Base-by-base conservation (phyloP, 2,329 filamentous ascomycete species). In the Hysterium pulicare region DNA sequence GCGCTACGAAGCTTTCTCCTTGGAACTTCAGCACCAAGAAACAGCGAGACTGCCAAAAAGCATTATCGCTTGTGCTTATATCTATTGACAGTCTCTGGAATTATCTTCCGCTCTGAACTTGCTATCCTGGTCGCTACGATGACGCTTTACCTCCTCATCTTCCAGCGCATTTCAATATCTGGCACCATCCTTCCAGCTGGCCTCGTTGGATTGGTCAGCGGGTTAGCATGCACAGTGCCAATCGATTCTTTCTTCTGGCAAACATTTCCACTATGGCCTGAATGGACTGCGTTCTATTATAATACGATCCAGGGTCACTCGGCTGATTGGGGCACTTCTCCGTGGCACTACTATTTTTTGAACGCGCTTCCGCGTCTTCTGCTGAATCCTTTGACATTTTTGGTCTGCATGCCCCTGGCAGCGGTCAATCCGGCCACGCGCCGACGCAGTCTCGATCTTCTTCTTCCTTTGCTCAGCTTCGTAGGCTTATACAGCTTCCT, bases 241-340 rank as follows among this genome's bases (percentile, higher is more conserved):
- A 67, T 95, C 24, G 93, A 98, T 73, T 91, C 87, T 1, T 91
- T 90, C 71, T 95, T 97, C 71, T 98, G 91, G 93, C 89, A 91
- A 59, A 67, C 70, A 6, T 80, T 78, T 1, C 71, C 72, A 1
- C 69, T 95, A 22, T 98, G 93, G 93, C 90, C 93, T 1, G 93
- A 98, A 66, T 81, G 94, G 47, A 81, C 79, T 54, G 90, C 82
- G 2, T 97, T 98, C 71, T 83, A 87, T 66, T 97, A 86, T 76
- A 98, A 98, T 66, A 90, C 89, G 42, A 70, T 97, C 38, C 78
- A 86, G 41, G 89, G 90, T 17, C 84, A 87, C 45, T 87, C 90
- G 1, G 84, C 86, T 3, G 80, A 86, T 51, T 98, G 93, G 93
- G 93, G 93, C 24, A 84, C 84, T 7, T 86, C 84, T 7, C 86